Evolutionary conservation across 208 protist genomes (phyloP), one percentile per base, ranked within the genome.

Genomic region (Acanthamoeba comandoni): DNA sequence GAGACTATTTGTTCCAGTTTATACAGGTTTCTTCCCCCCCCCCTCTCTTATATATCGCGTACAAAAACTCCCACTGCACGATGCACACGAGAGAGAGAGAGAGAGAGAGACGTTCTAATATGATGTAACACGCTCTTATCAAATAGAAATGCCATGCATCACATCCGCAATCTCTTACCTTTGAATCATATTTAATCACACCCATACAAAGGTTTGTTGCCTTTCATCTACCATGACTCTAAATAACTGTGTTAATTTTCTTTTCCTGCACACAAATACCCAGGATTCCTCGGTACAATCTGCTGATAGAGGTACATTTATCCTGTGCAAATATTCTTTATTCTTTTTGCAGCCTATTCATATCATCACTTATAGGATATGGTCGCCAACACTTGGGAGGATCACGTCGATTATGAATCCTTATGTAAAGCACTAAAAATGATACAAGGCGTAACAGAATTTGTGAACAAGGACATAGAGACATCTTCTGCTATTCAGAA

Each of bases 381-480:
- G 75, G 65, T 85, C 53, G 75, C 75, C 5, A 51, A 85, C 53
- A 85, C 75, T 4, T 85, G 75, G 75, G 75, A 85, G n/a, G n/a
- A 85, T 22, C 75, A 85, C 31, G 55, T 57, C 17, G 75, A 85
- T 57, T 85, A 85, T 39, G 75, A 85, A 57, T 48, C 75, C 2
- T 57, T 85, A 26, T 85, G 75, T 43, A 85, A 58, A 29, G 75
- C 75, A 0, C 75, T 85, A 26, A 85, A 85, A 57, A 85, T 85
- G 75, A 9, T 85, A 17, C 75, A 85, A 35, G 60, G 55, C 35
- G 75, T 85, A 51, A 85, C 75, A 12, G 75, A 85, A 65, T 85
- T 85, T 19, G 75, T 85, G 31, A 85, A 85, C 75, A 85, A 85
- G 26, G 75, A 85, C 75, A 85, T 85, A 51, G 75, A 51, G 55